Base-by-base conservation (phyloP, 129 eudicot genomes). In the Centrapalus pauciflorus region DNA sequence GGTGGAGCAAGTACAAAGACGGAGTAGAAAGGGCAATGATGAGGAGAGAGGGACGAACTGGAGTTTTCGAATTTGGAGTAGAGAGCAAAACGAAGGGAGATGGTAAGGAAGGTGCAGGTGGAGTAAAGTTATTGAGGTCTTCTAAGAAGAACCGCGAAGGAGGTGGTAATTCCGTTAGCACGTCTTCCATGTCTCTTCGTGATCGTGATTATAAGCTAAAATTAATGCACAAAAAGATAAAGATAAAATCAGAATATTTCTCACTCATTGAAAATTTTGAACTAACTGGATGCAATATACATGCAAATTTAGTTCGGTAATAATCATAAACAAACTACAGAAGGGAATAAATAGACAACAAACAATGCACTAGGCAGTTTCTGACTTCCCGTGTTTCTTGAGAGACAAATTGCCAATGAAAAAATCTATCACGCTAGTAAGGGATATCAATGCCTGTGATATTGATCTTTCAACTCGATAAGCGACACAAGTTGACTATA, bases 111-210 rank as follows among this genome's bases (percentile, higher is more conserved):
- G 85, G 78, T 25, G 93, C 61, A 23, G 96, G 91, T 56, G 95
- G 99, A 48, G 90, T 75, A 72, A 93, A 93, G 83, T 81, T 93
- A 72, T 93, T 86, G 27, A 93, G 95, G 67, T 89, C 99, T 78
- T 93, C 99, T 73, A 80, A 40, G 52, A 89, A 81, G 75, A 93
- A 86, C 61, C 99, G 84, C 17, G 99, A 93, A 70, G 99, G 99
- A 57, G 99, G 99, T 28, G 97, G 97, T 48, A 82, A 55, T 23
- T 87, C 97, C 38, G 97, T 90, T 81, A 90, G 66, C 45, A 90
- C 95, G 66, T 90, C 95, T 52, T 90, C 95, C 97, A 90, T 90
- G 46, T 74, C 68, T 71, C 55, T 19, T 67, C n/a, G 5, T 49
- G 14, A 20, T 33, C n/a, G n/a, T 54, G 55, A 43, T 54, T 54